Base-by-base conservation (phyloP, 2,329 filamentous ascomycete species). In the Proliferodiscus dingleyae region DNA sequence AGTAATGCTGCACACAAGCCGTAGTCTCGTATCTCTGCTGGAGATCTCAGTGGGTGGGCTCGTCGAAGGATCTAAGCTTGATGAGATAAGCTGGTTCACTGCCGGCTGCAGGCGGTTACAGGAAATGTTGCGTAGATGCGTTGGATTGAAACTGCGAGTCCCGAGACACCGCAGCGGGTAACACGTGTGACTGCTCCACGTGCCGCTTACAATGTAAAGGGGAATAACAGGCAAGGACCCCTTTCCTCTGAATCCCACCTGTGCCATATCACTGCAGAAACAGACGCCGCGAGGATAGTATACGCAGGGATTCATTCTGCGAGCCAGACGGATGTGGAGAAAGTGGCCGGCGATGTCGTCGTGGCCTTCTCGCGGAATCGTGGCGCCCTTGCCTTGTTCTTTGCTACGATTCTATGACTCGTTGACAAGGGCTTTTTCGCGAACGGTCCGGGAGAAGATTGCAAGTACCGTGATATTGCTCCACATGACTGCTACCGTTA, bases 241-340 rank as follows among this genome's bases (percentile, higher is more conserved):
- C 43, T 37, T 18, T 26, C 4, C 24, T 47, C 47, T 49, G 46
- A 46, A 43, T 45, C 36, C 48, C 47, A 50, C 51, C 57, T 50
- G 56, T 57, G 58, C 57, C 59, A 45, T 51, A 37, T 21, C 39
- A 40, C 55, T 60, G 58, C 59, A 61, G 58, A 55, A 56, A 59
- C 59, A 59, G 57, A 55, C 59, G 53, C 55, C 47, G 41, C 37
- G 37, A 16, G 24, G 37, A 45, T 48, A 45, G 45, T 9, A 19
- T 5, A 6, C 5, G 16, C 33, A 19, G 18, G 33, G 33, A 22
- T 37, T 6, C 19, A 16, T 34, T 7, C 32, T 34, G 32, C 32
- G 19, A 9, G 18, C 5, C 11, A 16, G 11, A 21, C 5, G 11
- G 11, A 15, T 16, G 19, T 23, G 15, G 11, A 18, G 34, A 18